These are phyloP conservation scores for Cubamyces lactineus DNA, from an alignment of 768 basidiomycete genomes.

Conservation along the genomic window DNA sequence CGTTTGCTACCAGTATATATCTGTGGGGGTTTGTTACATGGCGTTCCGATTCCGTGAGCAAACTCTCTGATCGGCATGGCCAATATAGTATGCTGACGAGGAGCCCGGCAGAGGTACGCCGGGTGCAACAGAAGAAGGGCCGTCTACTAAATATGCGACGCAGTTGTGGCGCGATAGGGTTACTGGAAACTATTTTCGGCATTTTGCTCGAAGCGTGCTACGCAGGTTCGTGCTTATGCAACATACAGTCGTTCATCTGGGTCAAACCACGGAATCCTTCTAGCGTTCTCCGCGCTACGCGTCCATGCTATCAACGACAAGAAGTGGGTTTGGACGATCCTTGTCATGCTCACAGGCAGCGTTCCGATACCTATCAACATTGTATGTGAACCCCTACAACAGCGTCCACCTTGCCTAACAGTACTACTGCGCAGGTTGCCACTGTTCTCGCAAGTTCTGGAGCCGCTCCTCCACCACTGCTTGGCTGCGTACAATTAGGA, in stretches of 20 bases:
- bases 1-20: neutral
- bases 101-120: neutral
- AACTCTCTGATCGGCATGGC: neutral
- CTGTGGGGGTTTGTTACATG: slow-evolving; percentile 9
- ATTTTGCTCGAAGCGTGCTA: neutral
- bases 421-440: neutral
- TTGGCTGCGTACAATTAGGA: neutral
- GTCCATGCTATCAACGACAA: slow-evolving; percentile 13
- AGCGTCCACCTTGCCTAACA: neutral
- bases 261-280: neutral
- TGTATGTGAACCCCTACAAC: neutral
- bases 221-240: neutral
- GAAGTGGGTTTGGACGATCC: slow-evolving; percentile 10
- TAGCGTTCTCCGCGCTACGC: slow-evolving; percentile 18
- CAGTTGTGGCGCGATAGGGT: neutral
- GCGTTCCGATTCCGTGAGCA: neutral
- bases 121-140: neutral
- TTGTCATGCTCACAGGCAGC: neutral
- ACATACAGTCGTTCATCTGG: neutral
- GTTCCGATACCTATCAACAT: slow-evolving; percentile 1
- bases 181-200: neutral
- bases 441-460: neutral
- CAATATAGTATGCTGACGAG: neutral
- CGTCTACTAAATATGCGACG: neutral
- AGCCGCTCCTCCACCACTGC: neutral